Conservation (phyloP, 164 flowering plant species). For the Berberis thunbergii region DNA sequence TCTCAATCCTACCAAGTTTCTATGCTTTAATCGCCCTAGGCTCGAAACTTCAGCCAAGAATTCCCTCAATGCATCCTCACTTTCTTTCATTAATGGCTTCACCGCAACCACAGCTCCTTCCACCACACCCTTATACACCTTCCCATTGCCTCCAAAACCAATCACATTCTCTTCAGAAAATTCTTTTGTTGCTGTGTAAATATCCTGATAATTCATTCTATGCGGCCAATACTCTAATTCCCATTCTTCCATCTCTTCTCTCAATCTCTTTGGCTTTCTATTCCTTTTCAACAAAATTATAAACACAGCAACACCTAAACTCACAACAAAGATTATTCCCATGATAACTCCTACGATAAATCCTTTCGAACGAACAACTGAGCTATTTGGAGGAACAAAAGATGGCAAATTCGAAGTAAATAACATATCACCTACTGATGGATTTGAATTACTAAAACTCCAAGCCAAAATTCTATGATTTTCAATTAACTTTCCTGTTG, state of each 20-base stretch:
- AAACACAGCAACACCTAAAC: conserved; percentile 6
- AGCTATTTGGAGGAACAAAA: conserved; percentile 29
- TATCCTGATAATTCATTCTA: conserved; percentile 35
- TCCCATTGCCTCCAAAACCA: conserved; percentile 64
- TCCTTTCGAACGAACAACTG: conserved; percentile 22
- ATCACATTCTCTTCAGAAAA: conserved; percentile 53
- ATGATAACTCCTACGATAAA: conserved; percentile 36
- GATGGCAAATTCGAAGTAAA: conserved; percentile 39
- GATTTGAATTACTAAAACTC: conserved; percentile 56
- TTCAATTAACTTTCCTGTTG: conserved; percentile 41
- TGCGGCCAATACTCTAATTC: conserved; percentile 78
- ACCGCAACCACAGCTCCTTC: conserved; percentile 54
- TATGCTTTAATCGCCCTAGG: conserved; percentile 54
- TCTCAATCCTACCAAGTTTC: conserved; percentile 53
- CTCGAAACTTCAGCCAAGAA: conserved; percentile 63
- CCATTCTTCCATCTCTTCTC: conserved; percentile 57
- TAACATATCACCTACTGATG: conserved; percentile 26
- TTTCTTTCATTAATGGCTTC: conserved; percentile 43
- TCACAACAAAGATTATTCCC: conserved; percentile 17
- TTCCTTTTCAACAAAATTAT: conserved; percentile 18
- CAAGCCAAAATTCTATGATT: conserved; percentile 48
- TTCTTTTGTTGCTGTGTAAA: conserved; percentile 39
- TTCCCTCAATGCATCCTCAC: conserved; percentile 35
- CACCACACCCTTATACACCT: conserved; percentile 48
- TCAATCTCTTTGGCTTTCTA: conserved; percentile 18